Evolutionary conservation across 805 yeast genomes (phyloP), one percentile per base, ranked within the genome.

Genomic region (Wickerhamiella australiensis): DNA sequence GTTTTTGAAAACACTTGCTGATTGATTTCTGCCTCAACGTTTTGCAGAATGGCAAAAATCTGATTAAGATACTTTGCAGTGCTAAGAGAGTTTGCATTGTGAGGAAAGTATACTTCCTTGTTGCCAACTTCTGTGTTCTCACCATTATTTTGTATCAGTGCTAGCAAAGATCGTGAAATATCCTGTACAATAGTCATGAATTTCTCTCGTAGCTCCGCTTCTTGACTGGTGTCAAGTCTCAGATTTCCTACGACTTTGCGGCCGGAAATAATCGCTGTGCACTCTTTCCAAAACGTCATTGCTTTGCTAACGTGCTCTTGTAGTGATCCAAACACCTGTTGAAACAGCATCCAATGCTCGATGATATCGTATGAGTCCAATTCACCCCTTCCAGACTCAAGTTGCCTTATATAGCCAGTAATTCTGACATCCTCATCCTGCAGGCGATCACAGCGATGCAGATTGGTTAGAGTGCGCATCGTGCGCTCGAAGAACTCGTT

Each of bases 1-100:
- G 56, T 49, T 9, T 26, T 26, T 7, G 42, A 6, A 7, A 55
- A 47, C 12, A 25, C 23, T 3, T 22, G 31, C 41, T 26, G 36
- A 12, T 18, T 73, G 27, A 77, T 56, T 46, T 70, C 72, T 40
- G 69, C 68, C 38, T 72, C 63, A 23, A 69, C 64, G 23, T 65
- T 61, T 26, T 68, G 62, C 8, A 80, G 62, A 2, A 69, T 66
- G 2, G 67, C 68, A 22, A 74, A 67, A 13, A 80, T 65, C 23
- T 64, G 63, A 0, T 78, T 71, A 35, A 77, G 60, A 56, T 75
- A 78, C 54, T 74, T 69, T 31, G 78, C 61, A 2, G 82, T 70
- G 42, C 84, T 71, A 21, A 83, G 65, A 7, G 82, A 74, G 58
- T 81, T 83, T 1, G 86, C 70, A 49, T 69, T 68, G 1, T 81